Base-by-base conservation (phyloP, 2,329 filamentous ascomycete species). In the Exophiala mesophila region DNA sequence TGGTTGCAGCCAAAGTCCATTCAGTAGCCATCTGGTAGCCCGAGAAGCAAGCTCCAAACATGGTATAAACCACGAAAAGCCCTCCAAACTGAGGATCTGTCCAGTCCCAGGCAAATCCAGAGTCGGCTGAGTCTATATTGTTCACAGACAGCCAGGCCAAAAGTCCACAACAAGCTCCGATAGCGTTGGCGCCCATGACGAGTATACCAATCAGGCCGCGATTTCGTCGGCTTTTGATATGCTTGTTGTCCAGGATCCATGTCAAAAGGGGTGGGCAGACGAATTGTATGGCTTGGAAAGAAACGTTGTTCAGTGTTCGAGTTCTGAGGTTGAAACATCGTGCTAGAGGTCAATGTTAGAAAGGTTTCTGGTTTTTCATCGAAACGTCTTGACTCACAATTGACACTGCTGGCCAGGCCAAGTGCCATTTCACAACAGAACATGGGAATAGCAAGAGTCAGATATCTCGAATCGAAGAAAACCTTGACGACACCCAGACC, bases 241-340 rank as follows among this genome's bases (percentile, higher is more conserved):
- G 23, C 12, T 7, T 46, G 21, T 43, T 57, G 37, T 64, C 62
- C 9, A 58, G 57, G 3, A 61, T 16, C 32, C 55, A 63, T 1
- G 59, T 57, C 17, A 55, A 29, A 5, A 39, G 16, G 3, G 47
- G 16, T 2, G 50, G 39, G 23, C 35, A 34, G 10, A 44, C 42
- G 18, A 53, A 47, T 47, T 43, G 41, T 40, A 55, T 53, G 28
- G 51, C 41, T 16, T 53, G 34, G 32, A 50, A 52, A 15, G 47
- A 19, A 10, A 55, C 24, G 24, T 51, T 55, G 47, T 53, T 53
- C 20, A 55, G 40, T 6, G 44, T 41, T 5, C 52, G 39, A 8
- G 52, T 55, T 30, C 52, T 40, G 19, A 55, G 36, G 35, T 55
- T 47, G 47, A 53, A 55, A 33, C n/a, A n/a, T n/a, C n/a, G n/a